Evolutionary conservation across 306 rosid genomes (phyloP), one percentile per base, ranked within the genome.

Genomic region (Urtica urens): DNA sequence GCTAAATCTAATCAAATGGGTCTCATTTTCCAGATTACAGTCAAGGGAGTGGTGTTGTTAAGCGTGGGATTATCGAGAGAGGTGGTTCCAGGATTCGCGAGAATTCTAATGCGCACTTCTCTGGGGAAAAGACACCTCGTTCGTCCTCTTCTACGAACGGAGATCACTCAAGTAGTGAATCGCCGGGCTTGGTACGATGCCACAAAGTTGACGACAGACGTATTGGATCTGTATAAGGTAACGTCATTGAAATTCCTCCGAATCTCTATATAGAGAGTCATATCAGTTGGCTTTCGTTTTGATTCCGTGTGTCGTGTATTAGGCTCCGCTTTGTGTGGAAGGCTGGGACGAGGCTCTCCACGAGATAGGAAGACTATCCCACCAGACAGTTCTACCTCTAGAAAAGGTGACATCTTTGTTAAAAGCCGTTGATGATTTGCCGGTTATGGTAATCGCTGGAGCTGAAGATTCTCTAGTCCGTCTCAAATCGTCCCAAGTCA

Each of bases 301-400:
- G n/a, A n/a, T n/a, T n/a, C n/a, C n/a, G n/a, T n/a, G n/a, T n/a
- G n/a, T n/a, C n/a, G n/a, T n/a, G 37, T 57, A 42, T 58, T 69
- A 88, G 96, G 87, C 86, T 49, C 83, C 94, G 43, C 60, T 88
- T 41, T 80, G 67, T 68, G 86, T 83, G 35, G 88, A 88, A 65
- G 93, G 96, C 34, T 88, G 96, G 94, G 96, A 88, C 20, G 86
- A 78, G 57, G 96, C 94, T 0, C 78, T 83, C 42, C 88, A 83
- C 37, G 96, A 88, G 87, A 80, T 88, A 49, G 86, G 94, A n/a
- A 88, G 81, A 78, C 62, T 88, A 72, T 88, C 96, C 30, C 57
- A 67, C 21, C 88, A 88, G 65, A 72, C 78, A 13, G 48, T 80
- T 53, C 83, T 83, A 60, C 51, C 94, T 16, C 64, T 53, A 0